phyloP scores from a whole-genome alignment of 2,329 filamentous ascomycete species.

The Venturia asperata region DNA sequence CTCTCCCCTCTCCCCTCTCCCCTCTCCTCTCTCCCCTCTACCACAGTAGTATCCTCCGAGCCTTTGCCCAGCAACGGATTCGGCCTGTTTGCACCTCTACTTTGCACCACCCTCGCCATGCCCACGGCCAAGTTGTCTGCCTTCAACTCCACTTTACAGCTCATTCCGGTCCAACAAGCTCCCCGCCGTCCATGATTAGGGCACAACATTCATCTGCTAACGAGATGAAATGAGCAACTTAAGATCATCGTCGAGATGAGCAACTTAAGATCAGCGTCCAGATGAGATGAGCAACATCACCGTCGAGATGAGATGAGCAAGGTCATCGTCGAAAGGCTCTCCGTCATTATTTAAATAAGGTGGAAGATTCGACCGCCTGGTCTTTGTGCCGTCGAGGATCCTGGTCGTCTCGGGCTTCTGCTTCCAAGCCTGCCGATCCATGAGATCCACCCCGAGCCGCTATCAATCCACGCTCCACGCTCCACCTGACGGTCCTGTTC shows the following conservation, averaged over 20 bases:
- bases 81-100: neutral
- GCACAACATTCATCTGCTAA: neutral
- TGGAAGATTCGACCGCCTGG: neutral
- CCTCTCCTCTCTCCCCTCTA: no score
- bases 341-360: no score
- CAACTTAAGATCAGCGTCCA: no score
- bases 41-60: no score
- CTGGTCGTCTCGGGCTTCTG: neutral
- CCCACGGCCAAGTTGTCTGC: neutral
- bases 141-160: neutral
- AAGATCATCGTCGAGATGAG: no score
- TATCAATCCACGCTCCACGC: neutral
- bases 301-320: no score
- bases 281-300: no score
- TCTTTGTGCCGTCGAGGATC: neutral
- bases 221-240: neutral
- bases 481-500: neutral
- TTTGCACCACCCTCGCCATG: neutral
- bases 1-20: no score
- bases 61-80: no score
- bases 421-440: neutral
- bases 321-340: no score
- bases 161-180: neutral
- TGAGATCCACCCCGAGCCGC: neutral
- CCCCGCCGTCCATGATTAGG: neutral